Evolutionary conservation across 208 protist species (phyloP).

Genomic region (Trichomonas tenax): DNA sequence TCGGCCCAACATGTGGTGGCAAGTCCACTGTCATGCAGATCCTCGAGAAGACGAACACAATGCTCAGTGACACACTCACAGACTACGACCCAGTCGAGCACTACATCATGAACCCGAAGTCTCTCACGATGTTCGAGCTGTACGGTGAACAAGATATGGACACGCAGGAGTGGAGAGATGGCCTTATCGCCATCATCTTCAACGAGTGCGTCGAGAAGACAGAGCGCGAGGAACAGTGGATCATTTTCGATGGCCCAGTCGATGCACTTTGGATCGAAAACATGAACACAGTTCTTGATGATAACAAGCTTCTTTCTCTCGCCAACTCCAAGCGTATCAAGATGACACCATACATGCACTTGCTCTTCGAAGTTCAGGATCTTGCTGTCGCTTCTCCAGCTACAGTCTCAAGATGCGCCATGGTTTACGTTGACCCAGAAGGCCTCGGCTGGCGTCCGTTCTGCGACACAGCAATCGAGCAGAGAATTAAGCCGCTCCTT

Average conservation of each 20-base stretch:
- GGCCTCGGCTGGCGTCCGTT: slow-evolving; percentile 64
- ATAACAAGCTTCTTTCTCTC: slow-evolving; percentile 90
- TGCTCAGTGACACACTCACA: background rate
- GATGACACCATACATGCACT: slow-evolving; percentile 57
- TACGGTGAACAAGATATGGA: slow-evolving; percentile 68
- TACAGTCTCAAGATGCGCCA: slow-evolving; percentile 93
- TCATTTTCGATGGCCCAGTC: slow-evolving; percentile 94
- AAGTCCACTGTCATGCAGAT: slow-evolving; percentile 47
- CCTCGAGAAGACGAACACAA: slow-evolving; percentile 18
- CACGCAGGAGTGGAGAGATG: slow-evolving; percentile 61
- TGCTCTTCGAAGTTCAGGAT: slow-evolving; percentile 95
- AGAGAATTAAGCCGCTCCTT: background rate
- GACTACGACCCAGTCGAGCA: slow-evolving; percentile 33
- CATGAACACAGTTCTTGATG: slow-evolving; percentile 95
- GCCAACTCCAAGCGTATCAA: slow-evolving; percentile 84
- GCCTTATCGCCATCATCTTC: slow-evolving; percentile 56
- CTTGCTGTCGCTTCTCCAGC: slow-evolving; percentile 84
- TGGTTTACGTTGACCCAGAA: slow-evolving; percentile 78
- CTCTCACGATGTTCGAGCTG: slow-evolving; percentile 78
- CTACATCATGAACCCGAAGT: slow-evolving; percentile 89
- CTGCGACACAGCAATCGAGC: background rate
- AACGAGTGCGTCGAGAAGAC: slow-evolving; percentile 56
- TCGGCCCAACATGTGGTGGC: slow-evolving; percentile 77
- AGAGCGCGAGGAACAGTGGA: slow-evolving; percentile 60
- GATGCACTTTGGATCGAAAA: slow-evolving; percentile 97